phyloP scores from a whole-genome alignment of 345 rosid species.

The Cardamine occulta region DNA sequence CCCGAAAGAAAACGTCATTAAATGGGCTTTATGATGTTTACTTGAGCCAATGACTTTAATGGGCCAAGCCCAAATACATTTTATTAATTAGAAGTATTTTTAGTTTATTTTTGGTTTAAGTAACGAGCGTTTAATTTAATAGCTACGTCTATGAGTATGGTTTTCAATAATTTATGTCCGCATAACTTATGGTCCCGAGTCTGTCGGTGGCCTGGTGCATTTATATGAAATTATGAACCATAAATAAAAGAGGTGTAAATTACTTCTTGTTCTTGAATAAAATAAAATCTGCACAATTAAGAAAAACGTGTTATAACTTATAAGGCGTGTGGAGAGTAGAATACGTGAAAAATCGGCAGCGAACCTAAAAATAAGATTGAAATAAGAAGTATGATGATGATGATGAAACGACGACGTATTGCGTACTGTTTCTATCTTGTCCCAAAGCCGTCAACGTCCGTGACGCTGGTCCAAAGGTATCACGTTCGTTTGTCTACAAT shows the following conservation, averaged over 20 bases:
- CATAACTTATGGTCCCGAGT: constrained; percentile 12
- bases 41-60: background rate
- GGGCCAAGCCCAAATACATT: constrained; percentile 3
- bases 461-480: constrained; percentile 19
- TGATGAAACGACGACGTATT: constrained; percentile 20
- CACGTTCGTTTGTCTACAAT: constrained; percentile 33
- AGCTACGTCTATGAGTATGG: background rate
- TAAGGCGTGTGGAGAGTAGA: constrained; percentile 3
- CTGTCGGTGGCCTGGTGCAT: constrained; percentile 18
- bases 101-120: background rate
- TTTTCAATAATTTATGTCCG: constrained; percentile 37
- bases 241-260: background rate
- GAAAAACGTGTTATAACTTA: constrained; percentile 15
- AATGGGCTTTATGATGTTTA: background rate
- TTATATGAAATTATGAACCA: background rate
- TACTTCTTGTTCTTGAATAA: background rate
- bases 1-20: background rate
- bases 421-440: background rate
- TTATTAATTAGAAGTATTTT: background rate
- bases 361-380: background rate
- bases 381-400: background rate
- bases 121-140: background rate
- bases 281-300: background rate
- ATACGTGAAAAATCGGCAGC: background rate
- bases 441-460: constrained; percentile 24